Evolutionary conservation across 441 rosid species (phyloP), one percentile per base, ranked within the genome.

Genomic region (Adansonia madagascariensis): DNA sequence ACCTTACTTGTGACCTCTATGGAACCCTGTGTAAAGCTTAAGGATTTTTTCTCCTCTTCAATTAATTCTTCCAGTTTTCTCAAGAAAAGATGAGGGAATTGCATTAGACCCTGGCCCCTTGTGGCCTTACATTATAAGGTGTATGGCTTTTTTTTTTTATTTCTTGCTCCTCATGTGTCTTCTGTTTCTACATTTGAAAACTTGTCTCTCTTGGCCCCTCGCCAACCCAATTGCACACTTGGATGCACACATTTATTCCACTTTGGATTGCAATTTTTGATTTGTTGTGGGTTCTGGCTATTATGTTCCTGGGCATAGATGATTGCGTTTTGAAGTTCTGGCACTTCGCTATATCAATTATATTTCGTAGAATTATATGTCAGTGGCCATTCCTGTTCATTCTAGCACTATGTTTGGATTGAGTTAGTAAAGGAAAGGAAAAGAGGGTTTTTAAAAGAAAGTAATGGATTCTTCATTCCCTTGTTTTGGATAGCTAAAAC

Each of bases 351-450:
- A 0, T 12, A 22, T 68, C 17, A 22, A 6, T 20, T 68, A 24
- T 68, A 11, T 22, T 10, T 66, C 47, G 43, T 47, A n/a, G 39
- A 12, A 68, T 47, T 47, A 24, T 68, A 47, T 68, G 9, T 46
- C 2, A 44, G 15, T 67, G 11, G 4, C 57, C 3, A 24, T 3
- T 47, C n/a, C 57, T 14, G 14, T 22, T 68, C 12, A 47, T 47
- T 68, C 8, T 49, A 17, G 17, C 60, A 55, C 24, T 55, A 15
- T 53, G 60, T 55, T n/a, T 7, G 9, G 60, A 55, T 55, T 17
- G 60, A 55, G 60, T 55, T 55, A 55, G 44, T 41, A 41, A 41
- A 41, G 60, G 60, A 55, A n/a, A 55, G 60, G 60, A 55, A 17
- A 55, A 55, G 60, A 55, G 60, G 24, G 20, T 55, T 12, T 41